Conservation (phyloP, 2,329 filamentous ascomycete species). For the Alternaria metachromatica region DNA sequence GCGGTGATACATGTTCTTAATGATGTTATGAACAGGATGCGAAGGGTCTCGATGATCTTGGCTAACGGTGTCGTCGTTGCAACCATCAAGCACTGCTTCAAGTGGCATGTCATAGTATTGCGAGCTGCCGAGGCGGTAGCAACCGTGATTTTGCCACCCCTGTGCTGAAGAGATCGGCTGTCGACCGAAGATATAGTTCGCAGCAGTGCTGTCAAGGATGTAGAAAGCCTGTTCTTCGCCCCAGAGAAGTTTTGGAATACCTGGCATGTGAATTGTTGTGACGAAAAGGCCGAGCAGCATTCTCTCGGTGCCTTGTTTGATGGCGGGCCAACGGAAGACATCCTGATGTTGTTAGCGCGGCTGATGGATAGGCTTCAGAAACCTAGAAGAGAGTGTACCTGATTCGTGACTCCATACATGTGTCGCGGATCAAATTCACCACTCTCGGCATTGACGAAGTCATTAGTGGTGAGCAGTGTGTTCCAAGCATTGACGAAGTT, state of each 20-base stretch:
- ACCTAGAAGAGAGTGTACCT: conserved; percentile 69
- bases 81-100: conserved; percentile 61
- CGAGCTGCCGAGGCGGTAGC: conserved; percentile 63
- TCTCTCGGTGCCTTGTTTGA: neutral
- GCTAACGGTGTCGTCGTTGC: conserved; percentile 62
- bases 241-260: neutral
- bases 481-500: conserved; percentile 64
- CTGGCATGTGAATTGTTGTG: neutral
- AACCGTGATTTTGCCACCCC: conserved; percentile 71
- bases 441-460: conserved; percentile 66
- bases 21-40: conserved; percentile 65
- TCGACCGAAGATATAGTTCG: conserved; percentile 70
- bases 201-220: conserved; percentile 67
- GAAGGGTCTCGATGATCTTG: conserved; percentile 69
- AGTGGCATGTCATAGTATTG: conserved; percentile 67
- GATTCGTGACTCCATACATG: conserved; percentile 69
- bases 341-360: neutral
- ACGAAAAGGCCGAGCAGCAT: neutral
- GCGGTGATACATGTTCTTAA: conserved; percentile 52
- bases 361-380: neutral
- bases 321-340: neutral
- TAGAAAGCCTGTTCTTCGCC: conserved; percentile 70
- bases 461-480: conserved; percentile 64
- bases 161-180: conserved; percentile 67
- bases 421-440: conserved; percentile 69